These are phyloP conservation scores for Xenosphaeropsis pyriputrescens DNA, from an alignment of 2,329 filamentous ascomycete species.

Conservation along the genomic window DNA sequence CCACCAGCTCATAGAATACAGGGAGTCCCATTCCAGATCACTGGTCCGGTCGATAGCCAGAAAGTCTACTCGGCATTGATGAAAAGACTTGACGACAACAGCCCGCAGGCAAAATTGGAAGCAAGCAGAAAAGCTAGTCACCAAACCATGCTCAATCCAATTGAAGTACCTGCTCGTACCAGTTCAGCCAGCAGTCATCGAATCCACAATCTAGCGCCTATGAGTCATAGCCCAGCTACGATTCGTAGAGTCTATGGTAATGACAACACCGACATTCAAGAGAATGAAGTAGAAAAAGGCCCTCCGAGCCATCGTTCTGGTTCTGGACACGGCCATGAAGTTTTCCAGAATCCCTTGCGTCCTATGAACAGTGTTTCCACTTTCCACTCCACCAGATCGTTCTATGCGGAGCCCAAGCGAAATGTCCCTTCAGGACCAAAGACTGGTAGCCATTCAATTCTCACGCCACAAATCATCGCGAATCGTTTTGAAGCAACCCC, in stretches of 20 bases:
- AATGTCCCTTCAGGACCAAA: too few species aligned
- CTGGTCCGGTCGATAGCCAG: constrained; percentile 32
- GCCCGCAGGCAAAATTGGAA: constrained; percentile 12
- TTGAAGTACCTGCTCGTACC: constrained; percentile 3
- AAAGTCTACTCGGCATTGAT: constrained; percentile 52
- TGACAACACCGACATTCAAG: background rate
- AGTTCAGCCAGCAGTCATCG: constrained; percentile 6
- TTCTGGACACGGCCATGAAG: too few species aligned
- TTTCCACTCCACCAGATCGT: background rate
- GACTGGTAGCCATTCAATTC: background rate
- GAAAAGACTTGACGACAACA: constrained; percentile 31
- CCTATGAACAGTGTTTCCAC: background rate
- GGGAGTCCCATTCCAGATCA: constrained; percentile 3
- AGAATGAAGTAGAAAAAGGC: background rate
- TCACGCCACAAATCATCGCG: background rate
- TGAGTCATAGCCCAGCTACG: constrained; percentile 5
- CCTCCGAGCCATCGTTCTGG: background rate
- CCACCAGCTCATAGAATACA: constrained; percentile 5
- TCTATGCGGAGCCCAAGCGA: background rate
- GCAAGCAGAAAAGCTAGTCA: constrained; percentile 7
- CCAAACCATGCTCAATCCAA: constrained; percentile 5
- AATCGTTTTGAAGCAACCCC: constrained; percentile 2
- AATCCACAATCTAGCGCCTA: background rate
- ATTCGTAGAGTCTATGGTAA: constrained; percentile 11
- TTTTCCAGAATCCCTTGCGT: too few species aligned